phyloP scores from a whole-genome alignment of 768 basidiomycete species.

The Candolleomyces aberdarensis region DNA sequence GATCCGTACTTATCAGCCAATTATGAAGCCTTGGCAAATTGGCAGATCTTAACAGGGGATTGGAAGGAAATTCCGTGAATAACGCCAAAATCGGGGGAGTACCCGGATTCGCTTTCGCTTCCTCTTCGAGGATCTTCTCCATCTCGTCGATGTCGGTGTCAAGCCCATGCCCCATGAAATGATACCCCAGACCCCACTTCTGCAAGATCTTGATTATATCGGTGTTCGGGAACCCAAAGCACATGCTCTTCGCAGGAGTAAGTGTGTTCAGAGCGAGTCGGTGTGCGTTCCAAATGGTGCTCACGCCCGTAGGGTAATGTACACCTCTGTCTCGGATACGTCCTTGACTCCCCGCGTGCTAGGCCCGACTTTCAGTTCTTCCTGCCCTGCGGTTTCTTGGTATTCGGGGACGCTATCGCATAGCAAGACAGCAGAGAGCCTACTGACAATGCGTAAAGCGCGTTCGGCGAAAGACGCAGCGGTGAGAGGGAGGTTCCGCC shows the following conservation, averaged over 20 bases:
- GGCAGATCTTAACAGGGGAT: slow-evolving; percentile 83
- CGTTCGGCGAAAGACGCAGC: slow-evolving; percentile 80
- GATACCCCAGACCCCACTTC: slow-evolving; percentile 95
- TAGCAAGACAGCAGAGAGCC: slow-evolving; percentile 84
- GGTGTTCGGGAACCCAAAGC: slow-evolving; percentile 97
- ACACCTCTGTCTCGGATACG: slow-evolving; percentile 86
- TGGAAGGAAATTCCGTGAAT: slow-evolving; percentile 94
- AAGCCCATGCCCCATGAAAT: slow-evolving; percentile 82
- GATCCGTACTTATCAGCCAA: slow-evolving; percentile 90
- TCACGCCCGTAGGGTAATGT: slow-evolving; percentile 88
- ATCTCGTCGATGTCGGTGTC: slow-evolving; percentile 74
- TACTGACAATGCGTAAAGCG: slow-evolving; percentile 77
- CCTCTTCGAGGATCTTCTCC: slow-evolving; percentile 54
- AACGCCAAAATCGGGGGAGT: slow-evolving; percentile 71
- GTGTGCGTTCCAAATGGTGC: slow-evolving; percentile 92
- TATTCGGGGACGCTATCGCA: slow-evolving; percentile 50
- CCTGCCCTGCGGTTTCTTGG: slow-evolving; percentile 30
- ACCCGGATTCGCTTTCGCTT: slow-evolving; percentile 33
- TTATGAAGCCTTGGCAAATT: slow-evolving; percentile 69
- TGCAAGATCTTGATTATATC: slow-evolving; percentile 92
- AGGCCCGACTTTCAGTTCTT: slow-evolving; percentile 57
- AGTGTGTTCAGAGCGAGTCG: slow-evolving; percentile 55
- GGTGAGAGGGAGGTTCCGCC: slow-evolving; percentile 77
- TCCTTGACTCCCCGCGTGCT: slow-evolving; percentile 66
- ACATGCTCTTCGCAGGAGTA: slow-evolving; percentile 76